phyloP scores from a whole-genome alignment of 2,329 filamentous ascomycete genomes.

The Alternaria incomplexa region DNA sequence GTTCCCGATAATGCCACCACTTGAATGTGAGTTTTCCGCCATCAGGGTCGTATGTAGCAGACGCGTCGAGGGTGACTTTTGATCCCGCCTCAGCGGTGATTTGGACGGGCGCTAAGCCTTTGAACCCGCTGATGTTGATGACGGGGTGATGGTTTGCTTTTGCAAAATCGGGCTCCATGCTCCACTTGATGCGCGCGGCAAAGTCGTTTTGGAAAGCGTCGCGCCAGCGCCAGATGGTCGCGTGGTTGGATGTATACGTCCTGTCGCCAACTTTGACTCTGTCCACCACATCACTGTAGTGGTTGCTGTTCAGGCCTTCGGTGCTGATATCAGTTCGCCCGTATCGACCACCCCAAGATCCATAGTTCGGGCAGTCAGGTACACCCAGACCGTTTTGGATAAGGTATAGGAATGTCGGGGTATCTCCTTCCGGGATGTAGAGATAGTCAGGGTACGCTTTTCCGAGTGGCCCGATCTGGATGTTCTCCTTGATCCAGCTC shows the following conservation, averaged over 20 bases:
- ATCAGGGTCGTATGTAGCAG: conserved; percentile 57
- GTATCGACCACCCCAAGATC: conserved; percentile 60
- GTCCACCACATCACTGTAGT: conserved; percentile 49
- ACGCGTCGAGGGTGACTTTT: conserved; percentile 54
- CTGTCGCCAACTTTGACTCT: conserved; percentile 43
- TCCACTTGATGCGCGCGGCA: conserved; percentile 58
- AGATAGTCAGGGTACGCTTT: conserved; percentile 52
- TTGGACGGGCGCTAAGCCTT: conserved; percentile 47
- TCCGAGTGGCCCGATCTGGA: conserved; percentile 59
- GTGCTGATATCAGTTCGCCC: conserved; percentile 40
- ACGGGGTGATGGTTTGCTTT: conserved; percentile 58
- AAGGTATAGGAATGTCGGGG: conserved; percentile 58
- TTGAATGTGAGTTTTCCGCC: conserved; percentile 52
- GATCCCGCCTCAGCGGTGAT: conserved; percentile 52
- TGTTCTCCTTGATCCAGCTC: conserved; percentile 60
- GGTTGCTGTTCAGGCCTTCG: conserved; percentile 42
- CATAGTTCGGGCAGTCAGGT: conserved; percentile 56
- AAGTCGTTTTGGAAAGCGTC: conserved; percentile 60
- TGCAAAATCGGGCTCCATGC: conserved; percentile 41
- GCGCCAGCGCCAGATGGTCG: conserved; percentile 62
- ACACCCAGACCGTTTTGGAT: conserved; percentile 57
- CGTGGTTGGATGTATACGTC: conserved; percentile 52
- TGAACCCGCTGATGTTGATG: conserved; percentile 51
- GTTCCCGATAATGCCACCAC: conserved; percentile 59
- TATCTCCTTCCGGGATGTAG: conserved; percentile 63